Evolutionary conservation across 768 basidiomycete species (phyloP).

Genomic region (Termitomyces sp.): DNA sequence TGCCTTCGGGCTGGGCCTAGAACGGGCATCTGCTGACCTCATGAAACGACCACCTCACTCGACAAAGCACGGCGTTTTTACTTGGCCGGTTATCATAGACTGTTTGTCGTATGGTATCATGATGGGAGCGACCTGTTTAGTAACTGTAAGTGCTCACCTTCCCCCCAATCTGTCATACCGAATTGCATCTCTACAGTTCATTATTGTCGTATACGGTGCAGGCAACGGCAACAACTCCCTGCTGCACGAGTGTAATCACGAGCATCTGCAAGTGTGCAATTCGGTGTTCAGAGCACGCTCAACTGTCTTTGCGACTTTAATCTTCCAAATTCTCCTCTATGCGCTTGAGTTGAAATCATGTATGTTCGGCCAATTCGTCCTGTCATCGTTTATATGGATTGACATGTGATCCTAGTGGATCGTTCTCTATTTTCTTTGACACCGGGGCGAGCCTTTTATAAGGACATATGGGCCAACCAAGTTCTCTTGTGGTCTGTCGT

Average conservation of each 20-base stretch:
- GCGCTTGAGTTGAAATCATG: constrained; percentile 33
- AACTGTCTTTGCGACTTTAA: constrained; percentile 31
- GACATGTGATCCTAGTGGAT: constrained; percentile 20
- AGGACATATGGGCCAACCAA: constrained; percentile 29
- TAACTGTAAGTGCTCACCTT: constrained; percentile 21
- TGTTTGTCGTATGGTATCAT: constrained; percentile 30
- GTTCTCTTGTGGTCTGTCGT: constrained; percentile 29
- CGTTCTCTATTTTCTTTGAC: constrained; percentile 31
- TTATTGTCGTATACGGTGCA: constrained; percentile 30
- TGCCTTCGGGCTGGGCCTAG: constrained; percentile 49
- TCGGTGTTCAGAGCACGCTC: constrained; percentile 31
- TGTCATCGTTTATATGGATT: neutral
- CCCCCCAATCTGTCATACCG: neutral
- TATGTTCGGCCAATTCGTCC: constrained; percentile 13
- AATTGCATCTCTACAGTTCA: constrained; percentile 20
- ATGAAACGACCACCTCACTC: constrained; percentile 43
- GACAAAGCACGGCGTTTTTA: constrained; percentile 30
- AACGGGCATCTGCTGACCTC: constrained; percentile 43
- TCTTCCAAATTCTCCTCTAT: constrained; percentile 31
- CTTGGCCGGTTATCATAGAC: constrained; percentile 32
- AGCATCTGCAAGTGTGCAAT: constrained; percentile 17
- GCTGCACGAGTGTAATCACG: constrained; percentile 27
- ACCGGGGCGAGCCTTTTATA: constrained; percentile 27
- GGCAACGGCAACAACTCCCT: constrained; percentile 21
- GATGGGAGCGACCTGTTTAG: constrained; percentile 28